These are phyloP conservation scores for Coemansia sp. DNA, from an alignment of 192 early-diverging fungal species.

Conservation along the genomic window DNA sequence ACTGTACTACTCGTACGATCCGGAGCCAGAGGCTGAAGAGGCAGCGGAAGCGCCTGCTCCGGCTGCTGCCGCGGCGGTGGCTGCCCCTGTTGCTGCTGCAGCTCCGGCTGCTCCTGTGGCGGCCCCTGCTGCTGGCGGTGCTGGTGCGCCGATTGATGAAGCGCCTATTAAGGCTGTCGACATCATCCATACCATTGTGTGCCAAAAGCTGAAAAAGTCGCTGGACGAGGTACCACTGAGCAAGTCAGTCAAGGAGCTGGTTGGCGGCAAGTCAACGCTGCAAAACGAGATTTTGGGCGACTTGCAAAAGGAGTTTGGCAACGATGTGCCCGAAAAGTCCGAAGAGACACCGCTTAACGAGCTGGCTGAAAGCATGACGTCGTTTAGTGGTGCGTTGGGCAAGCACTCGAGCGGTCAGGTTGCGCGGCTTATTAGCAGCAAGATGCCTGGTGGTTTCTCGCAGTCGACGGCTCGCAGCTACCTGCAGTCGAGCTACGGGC, in stretches of 20 bases:
- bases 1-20: conserved; percentile 89
- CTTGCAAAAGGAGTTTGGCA: conserved; percentile 53
- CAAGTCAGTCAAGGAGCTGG: conserved; percentile 78
- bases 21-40: conserved; percentile 57
- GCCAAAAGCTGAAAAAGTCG: conserved; percentile 91
- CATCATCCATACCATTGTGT: conserved; percentile 77
- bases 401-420: conserved; percentile 52
- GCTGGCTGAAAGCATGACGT: conserved; percentile 1
- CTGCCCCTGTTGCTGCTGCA: conserved; percentile 52
- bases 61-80: conserved; percentile 56
- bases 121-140: conserved; percentile 39
- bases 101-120: conserved; percentile 57
- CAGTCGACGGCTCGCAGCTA: not conserved
- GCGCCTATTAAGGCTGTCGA: conserved; percentile 79
- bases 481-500: not conserved
- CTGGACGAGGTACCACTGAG: conserved; percentile 71
- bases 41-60: conserved; percentile 51
- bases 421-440: conserved; percentile 1
- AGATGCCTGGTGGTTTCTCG: conserved; percentile 54
- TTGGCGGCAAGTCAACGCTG: conserved; percentile 92
- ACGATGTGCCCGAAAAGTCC: conserved; percentile 74
- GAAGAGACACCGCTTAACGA: conserved; percentile 4
- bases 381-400: conserved; percentile 63
- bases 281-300: conserved; percentile 94
- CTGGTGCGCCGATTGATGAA: conserved; percentile 65